Evolutionary conservation across 306 rosid genomes (phyloP).

Genomic region (Lagenaria siceraria): DNA sequence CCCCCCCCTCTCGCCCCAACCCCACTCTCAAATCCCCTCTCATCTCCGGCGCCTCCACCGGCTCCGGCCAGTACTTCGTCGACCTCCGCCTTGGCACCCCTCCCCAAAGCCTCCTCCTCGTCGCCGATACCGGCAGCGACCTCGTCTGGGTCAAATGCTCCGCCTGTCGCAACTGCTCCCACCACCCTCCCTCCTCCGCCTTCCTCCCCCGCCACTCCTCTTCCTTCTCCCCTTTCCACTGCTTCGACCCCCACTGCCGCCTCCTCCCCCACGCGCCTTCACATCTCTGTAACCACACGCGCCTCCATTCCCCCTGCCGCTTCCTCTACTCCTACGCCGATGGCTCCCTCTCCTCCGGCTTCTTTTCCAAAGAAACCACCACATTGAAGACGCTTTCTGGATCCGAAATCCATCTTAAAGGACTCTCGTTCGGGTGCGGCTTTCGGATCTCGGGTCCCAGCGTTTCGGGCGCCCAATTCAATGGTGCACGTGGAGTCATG

Average conservation of each 20-base stretch:
- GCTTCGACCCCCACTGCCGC: constrained; percentile 36
- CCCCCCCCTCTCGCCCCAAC: constrained; percentile 8
- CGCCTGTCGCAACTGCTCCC: constrained; percentile 37
- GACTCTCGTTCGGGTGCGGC: constrained; percentile 45
- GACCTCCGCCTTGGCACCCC: constrained; percentile 53
- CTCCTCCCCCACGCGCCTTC: constrained; percentile 39
- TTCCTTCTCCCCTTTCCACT: constrained; percentile 49
- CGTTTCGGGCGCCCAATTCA: constrained; percentile 37
- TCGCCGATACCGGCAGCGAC: constrained; percentile 71
- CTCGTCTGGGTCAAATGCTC: constrained; percentile 74
- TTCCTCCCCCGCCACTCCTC: constrained; percentile 54
- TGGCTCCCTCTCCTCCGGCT: constrained; percentile 41
- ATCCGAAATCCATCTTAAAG: background rate
- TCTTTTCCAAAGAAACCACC: constrained; percentile 50
- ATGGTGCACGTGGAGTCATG: constrained; percentile 67
- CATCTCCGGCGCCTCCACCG: constrained; percentile 54
- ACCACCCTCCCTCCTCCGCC: constrained; percentile 23
- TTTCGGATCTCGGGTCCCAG: constrained; percentile 51
- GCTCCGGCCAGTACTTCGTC: constrained; percentile 71
- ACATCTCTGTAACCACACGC: constrained; percentile 28
- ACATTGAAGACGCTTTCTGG: constrained; percentile 35
- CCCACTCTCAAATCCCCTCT: constrained; percentile 24
- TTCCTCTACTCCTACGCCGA: constrained; percentile 58
- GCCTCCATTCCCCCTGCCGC: constrained; percentile 48
- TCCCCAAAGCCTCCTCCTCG: constrained; percentile 53